Percentiles rank a stretch among this genome's conserved stretches.
Evolutionary conservation across 2,329 filamentous ascomycete genomes (phyloP).

Genomic region (Sarocladium oryzae): DNA sequence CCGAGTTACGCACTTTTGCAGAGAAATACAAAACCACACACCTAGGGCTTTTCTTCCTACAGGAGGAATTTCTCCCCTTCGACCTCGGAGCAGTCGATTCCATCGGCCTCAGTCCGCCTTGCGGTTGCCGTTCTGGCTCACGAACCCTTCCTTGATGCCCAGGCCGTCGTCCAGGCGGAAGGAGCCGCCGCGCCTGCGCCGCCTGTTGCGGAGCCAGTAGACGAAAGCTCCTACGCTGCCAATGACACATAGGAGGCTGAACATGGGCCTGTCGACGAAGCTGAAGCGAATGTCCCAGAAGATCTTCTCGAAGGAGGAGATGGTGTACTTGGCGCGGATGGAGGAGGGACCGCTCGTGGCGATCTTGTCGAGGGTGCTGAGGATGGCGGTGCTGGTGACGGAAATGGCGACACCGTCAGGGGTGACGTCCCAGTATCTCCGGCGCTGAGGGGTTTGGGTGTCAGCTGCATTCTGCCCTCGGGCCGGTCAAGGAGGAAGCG

Average conservation of each 20-base stretch:
- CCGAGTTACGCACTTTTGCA: not conserved
- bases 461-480: too few relatives aligned
- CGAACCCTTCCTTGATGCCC: slow-evolving; percentile 56
- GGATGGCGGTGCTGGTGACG: slow-evolving; percentile 80
- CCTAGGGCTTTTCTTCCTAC: too few relatives aligned
- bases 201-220: slow-evolving; percentile 42
- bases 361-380: slow-evolving; percentile 75
- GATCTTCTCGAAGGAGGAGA: slow-evolving; percentile 62
- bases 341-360: slow-evolving; percentile 57
- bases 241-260: slow-evolving; percentile 50
- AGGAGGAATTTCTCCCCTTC: too few relatives aligned
- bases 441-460: slow-evolving; percentile 57
- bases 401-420: slow-evolving; percentile 85
- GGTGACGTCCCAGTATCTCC: slow-evolving; percentile 90
- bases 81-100: too few relatives aligned
- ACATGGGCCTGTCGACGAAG: slow-evolving; percentile 53
- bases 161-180: slow-evolving; percentile 56
- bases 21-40: too few relatives aligned
- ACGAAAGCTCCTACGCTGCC: slow-evolving; percentile 47
- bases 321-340: slow-evolving; percentile 73
- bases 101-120: slow-evolving; percentile 48
- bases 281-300: slow-evolving; percentile 59
- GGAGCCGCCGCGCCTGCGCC: slow-evolving; percentile 48
- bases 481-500: too few relatives aligned
- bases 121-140: slow-evolving; percentile 43